Evolutionary conservation across 805 yeast species (phyloP).

Genomic region (Pichia ethanolica): DNA sequence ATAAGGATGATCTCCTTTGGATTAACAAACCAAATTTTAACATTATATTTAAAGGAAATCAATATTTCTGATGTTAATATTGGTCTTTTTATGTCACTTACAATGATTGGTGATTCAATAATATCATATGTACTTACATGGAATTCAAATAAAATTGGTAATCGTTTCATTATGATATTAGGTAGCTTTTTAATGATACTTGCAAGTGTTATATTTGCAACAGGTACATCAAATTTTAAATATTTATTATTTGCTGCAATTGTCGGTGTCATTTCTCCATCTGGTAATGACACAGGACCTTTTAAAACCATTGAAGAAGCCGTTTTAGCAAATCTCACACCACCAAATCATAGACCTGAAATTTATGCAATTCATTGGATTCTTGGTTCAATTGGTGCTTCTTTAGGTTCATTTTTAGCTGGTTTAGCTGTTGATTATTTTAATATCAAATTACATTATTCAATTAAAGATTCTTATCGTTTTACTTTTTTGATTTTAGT

Average conservation of each 20-base stretch:
- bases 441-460: slow-evolving; percentile 26
- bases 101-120: slow-evolving; percentile 70
- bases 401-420: slow-evolving; percentile 59
- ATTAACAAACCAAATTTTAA: slow-evolving; percentile 68
- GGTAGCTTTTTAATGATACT: slow-evolving; percentile 64
- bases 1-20: slow-evolving; percentile 71
- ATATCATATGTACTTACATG: slow-evolving; percentile 67
- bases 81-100: slow-evolving; percentile 76
- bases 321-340: slow-evolving; percentile 70
- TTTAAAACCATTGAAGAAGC: slow-evolving; percentile 83
- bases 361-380: slow-evolving; percentile 70
- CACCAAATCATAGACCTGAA: slow-evolving; percentile 55
- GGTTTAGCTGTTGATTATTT: slow-evolving; percentile 52
- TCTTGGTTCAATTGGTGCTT: slow-evolving; percentile 63
- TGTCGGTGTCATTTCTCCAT: slow-evolving; percentile 79
- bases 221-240: slow-evolving; percentile 40
- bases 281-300: slow-evolving; percentile 89
- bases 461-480: slow-evolving; percentile 42
- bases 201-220: slow-evolving; percentile 62
- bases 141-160: slow-evolving; percentile 67
- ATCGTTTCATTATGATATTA: slow-evolving; percentile 51
- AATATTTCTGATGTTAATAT: slow-evolving; percentile 49
- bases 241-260: slow-evolving; percentile 64
- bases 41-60: slow-evolving; percentile 53
- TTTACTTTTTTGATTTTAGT: slow-evolving; percentile 51